Base-by-base conservation (phyloP, 345 rosid species). In the Gossypium ekmanianum region DNA sequence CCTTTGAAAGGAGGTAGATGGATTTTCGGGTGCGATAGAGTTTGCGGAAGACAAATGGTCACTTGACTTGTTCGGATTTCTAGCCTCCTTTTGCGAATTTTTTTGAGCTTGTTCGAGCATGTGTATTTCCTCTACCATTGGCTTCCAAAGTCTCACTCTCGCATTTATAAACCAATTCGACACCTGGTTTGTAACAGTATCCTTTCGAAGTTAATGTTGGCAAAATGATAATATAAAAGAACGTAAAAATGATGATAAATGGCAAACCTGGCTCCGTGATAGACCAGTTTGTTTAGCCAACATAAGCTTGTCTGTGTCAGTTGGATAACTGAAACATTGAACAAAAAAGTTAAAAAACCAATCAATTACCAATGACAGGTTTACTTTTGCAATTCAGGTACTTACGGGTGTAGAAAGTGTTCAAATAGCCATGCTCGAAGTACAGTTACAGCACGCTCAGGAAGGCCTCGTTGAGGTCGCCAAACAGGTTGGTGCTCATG, bases 131-230 rank as follows among this genome's bases (percentile, higher is more conserved):
- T 93, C 98, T 57, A 93, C 98, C 98, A 93, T 91, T 8, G 98
- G 98, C 84, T 93, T 93, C 98, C 98, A 93, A 69, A 93, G 88
- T 88, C 98, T 85, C 65, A 93, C 98, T 77, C 98, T 80, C n/a
- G 98, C 98, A 82, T 91, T 91, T 54, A 93, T 93, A 78, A 93
- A 93, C 97, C 98, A 93, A 66, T 93, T 93, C 0, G 98, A 93
- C 61, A 92, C 97, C 97, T 92, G 79, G 45, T 8, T 39, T 51
- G 44, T 55, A 56, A 59, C 27, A 4, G 13, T 1, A 47, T 8
- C 4, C 9, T 54, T 52, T 75, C 44, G 34, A 10, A 68, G 50
- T 55, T 63, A 3, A 44, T 61, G 62, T 47, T 22, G 71, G 65
- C 47, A 41, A 51, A 73, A 29, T 70, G 59, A 50, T 52, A 34